Conservation (phyloP, 2,329 filamentous ascomycete species). For the Xenoacremonium recifei region DNA sequence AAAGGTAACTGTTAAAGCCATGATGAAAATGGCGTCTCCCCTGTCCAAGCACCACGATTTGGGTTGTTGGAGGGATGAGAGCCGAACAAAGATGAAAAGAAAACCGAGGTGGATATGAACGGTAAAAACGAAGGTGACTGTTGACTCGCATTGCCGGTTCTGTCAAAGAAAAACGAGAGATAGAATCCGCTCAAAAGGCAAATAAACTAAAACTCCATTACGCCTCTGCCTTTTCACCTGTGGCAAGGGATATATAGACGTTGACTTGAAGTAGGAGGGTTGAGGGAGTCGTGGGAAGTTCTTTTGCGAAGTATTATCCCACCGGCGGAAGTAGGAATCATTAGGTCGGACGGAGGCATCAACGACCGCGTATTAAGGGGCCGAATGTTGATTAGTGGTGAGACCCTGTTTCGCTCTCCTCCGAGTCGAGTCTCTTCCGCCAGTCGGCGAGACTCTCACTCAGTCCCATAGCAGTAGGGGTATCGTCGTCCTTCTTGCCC, state of each 20-base stretch:
- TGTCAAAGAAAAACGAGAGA: slow-evolving; percentile 11
- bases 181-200: slow-evolving; percentile 17
- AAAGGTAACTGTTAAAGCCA: too few species aligned
- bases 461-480: slow-evolving; percentile 43
- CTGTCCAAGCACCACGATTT: neutral
- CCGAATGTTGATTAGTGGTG: too few species aligned
- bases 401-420: slow-evolving; percentile 36
- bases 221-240: slow-evolving; percentile 22
- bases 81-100: slow-evolving; percentile 11
- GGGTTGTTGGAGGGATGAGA: too few species aligned
- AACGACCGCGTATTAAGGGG: too few species aligned
- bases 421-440: slow-evolving; percentile 70
- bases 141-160: neutral
- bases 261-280: too few species aligned
- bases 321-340: too few species aligned
- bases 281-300: too few species aligned
- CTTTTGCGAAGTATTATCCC: too few species aligned
- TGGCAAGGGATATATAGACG: slow-evolving; percentile 25
- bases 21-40: too few species aligned
- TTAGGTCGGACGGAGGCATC: too few species aligned
- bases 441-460: slow-evolving; percentile 76
- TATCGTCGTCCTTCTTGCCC: slow-evolving; percentile 40
- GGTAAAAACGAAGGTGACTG: neutral
- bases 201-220: slow-evolving; percentile 27
- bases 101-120: slow-evolving; percentile 3